phyloP scores from a whole-genome alignment of 768 basidiomycete genomes.

The Phlebiopsis gigantea region DNA sequence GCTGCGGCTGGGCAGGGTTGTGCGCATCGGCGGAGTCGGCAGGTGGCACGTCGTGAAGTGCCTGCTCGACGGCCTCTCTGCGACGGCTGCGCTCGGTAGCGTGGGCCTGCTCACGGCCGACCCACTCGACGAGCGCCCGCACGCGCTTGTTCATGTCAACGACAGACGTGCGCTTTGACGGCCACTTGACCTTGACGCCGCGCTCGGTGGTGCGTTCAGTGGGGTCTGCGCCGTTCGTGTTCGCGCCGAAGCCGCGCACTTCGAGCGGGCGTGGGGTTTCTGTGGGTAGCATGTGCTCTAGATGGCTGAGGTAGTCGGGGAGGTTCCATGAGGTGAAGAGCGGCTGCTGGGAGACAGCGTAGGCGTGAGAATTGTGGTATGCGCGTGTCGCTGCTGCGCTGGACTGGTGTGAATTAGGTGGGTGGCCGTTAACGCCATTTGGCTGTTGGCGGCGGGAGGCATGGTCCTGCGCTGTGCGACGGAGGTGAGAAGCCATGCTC shows the following conservation, averaged over 20 bases:
- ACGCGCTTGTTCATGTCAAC: constrained; percentile 97
- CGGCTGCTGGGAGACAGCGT: constrained; percentile 73
- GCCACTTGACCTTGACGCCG: constrained; percentile 91
- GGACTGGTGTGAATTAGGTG: constrained; percentile 30
- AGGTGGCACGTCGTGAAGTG: constrained; percentile 30
- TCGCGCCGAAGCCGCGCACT: constrained; percentile 48
- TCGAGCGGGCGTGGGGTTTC: constrained; percentile 70
- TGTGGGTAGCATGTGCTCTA: constrained; percentile 77
- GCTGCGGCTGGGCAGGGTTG: not conserved
- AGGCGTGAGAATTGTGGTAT: constrained; percentile 76
- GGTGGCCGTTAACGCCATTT: constrained; percentile 29
- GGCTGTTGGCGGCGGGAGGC: constrained; percentile 45
- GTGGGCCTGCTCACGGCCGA: constrained; percentile 81
- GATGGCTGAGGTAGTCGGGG: constrained; percentile 88
- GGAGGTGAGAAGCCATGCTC: constrained; percentile 17
- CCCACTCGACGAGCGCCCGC: constrained; percentile 85
- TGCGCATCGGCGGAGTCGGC: not conserved
- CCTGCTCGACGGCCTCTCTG: constrained; percentile 59
- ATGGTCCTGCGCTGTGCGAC: constrained; percentile 33
- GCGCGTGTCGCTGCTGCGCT: constrained; percentile 43
- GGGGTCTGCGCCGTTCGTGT: constrained; percentile 42
- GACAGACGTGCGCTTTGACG: constrained; percentile 91
- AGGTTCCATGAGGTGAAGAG: constrained; percentile 84
- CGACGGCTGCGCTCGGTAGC: constrained; percentile 67
- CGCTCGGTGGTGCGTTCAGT: constrained; percentile 45